phyloP scores from a whole-genome alignment of 2,329 filamentous ascomycete genomes.

The Botrytis elliptica region DNA sequence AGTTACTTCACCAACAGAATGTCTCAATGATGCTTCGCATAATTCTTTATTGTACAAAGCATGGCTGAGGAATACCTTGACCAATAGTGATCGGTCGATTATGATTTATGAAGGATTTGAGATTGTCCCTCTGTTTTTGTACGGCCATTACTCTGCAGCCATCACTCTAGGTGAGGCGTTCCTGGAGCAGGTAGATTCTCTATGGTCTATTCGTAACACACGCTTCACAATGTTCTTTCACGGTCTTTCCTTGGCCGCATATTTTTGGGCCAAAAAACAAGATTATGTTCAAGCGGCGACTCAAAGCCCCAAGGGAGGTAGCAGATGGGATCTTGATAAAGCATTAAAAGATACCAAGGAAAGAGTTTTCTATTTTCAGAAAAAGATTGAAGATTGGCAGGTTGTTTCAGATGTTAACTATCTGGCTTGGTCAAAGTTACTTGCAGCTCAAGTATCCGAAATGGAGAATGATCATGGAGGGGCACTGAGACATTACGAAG shows the following conservation, averaged over 20 bases:
- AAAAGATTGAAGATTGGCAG: constrained; percentile 63
- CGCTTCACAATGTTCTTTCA: constrained; percentile 59
- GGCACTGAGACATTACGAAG: constrained; percentile 66
- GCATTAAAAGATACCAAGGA: constrained; percentile 51
- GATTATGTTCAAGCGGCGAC: constrained; percentile 31
- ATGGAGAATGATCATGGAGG: constrained; percentile 55
- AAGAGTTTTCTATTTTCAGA: constrained; percentile 55
- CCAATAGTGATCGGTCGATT: constrained; percentile 59
- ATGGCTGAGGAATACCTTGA: constrained; percentile 53
- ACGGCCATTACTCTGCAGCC: constrained; percentile 60
- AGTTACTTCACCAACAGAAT: constrained; percentile 44
- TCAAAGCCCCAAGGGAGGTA: constrained; percentile 42
- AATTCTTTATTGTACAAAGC: constrained; percentile 56
- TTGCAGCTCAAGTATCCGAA: constrained; percentile 69
- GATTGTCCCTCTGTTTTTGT: constrained; percentile 61
- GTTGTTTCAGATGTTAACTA: constrained; percentile 69
- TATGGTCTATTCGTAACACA: constrained; percentile 62
- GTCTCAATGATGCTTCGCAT: constrained; percentile 70
- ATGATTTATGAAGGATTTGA: constrained; percentile 68
- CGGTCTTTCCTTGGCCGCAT: constrained; percentile 55
- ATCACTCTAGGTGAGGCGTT: constrained; percentile 55
- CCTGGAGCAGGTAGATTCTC: constrained; percentile 47
- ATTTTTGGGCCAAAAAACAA: constrained; percentile 42
- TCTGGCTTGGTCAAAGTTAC: constrained; percentile 63
- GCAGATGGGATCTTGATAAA: constrained; percentile 45